Conservation (phyloP, 331 rosid genomes). For the Cydonia oblonga region DNA sequence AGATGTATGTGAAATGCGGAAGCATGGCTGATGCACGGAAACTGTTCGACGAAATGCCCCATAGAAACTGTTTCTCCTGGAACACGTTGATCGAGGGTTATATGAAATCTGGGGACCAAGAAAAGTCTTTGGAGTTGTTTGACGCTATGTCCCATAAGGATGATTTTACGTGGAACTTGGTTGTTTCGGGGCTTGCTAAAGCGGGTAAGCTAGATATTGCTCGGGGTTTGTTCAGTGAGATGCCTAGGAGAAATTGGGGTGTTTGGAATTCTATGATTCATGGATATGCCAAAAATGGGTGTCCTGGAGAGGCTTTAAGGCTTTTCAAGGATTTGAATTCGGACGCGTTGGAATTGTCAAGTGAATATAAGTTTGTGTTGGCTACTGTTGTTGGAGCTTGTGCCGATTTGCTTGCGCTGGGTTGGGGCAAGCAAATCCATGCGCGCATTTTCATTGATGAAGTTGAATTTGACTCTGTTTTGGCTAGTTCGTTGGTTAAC, state of each 20-base stretch:
- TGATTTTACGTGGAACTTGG: slow-evolving; percentile 44
- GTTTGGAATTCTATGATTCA: slow-evolving; percentile 66
- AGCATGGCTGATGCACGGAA: slow-evolving; percentile 26
- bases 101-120: slow-evolving; percentile 38
- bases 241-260: slow-evolving; percentile 43
- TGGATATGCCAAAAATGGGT: slow-evolving; percentile 47
- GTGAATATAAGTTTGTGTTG: slow-evolving; percentile 38
- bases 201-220: slow-evolving; percentile 40
- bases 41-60: slow-evolving; percentile 68
- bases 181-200: slow-evolving; percentile 54
- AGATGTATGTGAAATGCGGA: slow-evolving; percentile 33
- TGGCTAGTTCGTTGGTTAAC: slow-evolving; percentile 50
- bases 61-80: slow-evolving; percentile 58
- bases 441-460: slow-evolving; percentile 45
- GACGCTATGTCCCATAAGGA: slow-evolving; percentile 43
- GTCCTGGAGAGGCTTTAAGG: slow-evolving; percentile 32
- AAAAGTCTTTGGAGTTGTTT: slow-evolving; percentile 43
- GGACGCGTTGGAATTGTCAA: slow-evolving; percentile 22
- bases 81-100: slow-evolving; percentile 53
- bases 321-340: slow-evolving; percentile 50
- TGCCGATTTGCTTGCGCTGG: slow-evolving; percentile 44
- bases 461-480: slow-evolving; percentile 41
- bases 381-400: slow-evolving; percentile 52
- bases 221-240: slow-evolving; percentile 34
- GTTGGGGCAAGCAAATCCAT: slow-evolving; percentile 69